A percentile compares a stretch with the other conserved stretches of the same genome.
These are phyloP conservation scores for Ganoderma multipileum DNA, from an alignment of 1,284 basidiomycete genomes.

Conservation along the genomic window DNA sequence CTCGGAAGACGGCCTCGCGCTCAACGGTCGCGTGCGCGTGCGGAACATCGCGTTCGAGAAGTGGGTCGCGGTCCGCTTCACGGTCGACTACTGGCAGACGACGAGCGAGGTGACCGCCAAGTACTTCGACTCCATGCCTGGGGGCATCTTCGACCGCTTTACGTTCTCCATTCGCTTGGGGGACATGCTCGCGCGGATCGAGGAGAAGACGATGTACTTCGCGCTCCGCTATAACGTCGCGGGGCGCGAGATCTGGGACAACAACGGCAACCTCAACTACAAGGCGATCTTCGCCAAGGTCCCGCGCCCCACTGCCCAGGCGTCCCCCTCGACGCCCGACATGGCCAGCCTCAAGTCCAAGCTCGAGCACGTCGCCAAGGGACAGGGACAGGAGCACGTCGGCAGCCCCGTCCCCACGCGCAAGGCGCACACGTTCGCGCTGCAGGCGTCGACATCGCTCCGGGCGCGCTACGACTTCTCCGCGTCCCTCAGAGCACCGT, in stretches of 20 bases:
- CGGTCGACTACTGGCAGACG: slow-evolving; percentile 95
- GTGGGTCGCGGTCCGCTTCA: slow-evolving; percentile 90
- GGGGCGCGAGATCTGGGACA: slow-evolving; percentile 90
- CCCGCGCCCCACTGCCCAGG: slow-evolving; percentile 36
- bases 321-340: slow-evolving; percentile 18
- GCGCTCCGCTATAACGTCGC: slow-evolving; percentile 81
- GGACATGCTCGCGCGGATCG: slow-evolving; percentile 73
- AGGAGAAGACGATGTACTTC: slow-evolving; percentile 86
- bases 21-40: slow-evolving; percentile 80
- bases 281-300: slow-evolving; percentile 62
- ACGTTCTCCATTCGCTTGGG: slow-evolving; percentile 70
- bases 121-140: slow-evolving; percentile 70
- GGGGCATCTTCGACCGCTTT: slow-evolving; percentile 72
- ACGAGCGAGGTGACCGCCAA: slow-evolving; percentile 91
- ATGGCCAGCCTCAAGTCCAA: slow-evolving; percentile 48
- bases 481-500: slow-evolving; percentile 54
- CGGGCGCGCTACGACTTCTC: slow-evolving; percentile 64
- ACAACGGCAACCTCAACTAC: slow-evolving; percentile 86
- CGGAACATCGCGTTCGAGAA: slow-evolving; percentile 91
- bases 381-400: slow-evolving; percentile 44
- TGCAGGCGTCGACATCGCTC: slow-evolving; percentile 44
- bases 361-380: slow-evolving; percentile 63
- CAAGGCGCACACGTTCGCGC: slow-evolving; percentile 33
- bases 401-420: slow-evolving; percentile 32
- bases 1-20: slow-evolving; percentile 62